Evolutionary conservation across 148 eudicot species (phyloP).

Genomic region (Linanthus parryae): DNA sequence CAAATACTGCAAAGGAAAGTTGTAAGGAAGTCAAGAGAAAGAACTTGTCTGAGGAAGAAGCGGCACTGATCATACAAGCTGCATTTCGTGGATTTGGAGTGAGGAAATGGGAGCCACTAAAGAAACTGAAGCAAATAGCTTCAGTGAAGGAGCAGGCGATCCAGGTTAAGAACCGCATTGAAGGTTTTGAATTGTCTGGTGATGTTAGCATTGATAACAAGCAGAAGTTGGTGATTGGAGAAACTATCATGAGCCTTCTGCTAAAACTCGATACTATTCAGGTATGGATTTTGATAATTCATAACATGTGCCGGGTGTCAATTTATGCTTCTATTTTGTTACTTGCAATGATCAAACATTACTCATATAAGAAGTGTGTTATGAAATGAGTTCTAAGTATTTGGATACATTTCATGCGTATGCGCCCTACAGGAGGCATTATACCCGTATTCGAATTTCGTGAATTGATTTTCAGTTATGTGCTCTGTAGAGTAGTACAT

Average conservation of each 20-base stretch:
- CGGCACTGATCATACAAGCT: conserved; percentile 57
- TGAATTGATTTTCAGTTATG: background rate
- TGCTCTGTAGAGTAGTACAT: no score
- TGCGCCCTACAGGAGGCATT: no score
- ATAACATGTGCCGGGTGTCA: no score
- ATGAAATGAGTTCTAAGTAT: no score
- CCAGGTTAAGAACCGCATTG: conserved; percentile 25
- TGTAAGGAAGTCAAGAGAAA: conserved; percentile 10
- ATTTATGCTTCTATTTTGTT: no score
- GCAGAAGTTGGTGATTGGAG: conserved; percentile 39
- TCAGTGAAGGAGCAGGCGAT: conserved; percentile 29
- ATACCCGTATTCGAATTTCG: no score
- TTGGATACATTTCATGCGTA: no score
- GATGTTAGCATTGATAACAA: conserved; percentile 16
- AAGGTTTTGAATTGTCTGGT: conserved; percentile 32
- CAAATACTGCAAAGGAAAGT: no score
- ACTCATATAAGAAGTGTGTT: no score
- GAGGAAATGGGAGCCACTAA: conserved; percentile 58
- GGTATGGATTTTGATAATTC: no score
- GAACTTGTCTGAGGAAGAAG: conserved; percentile 48
- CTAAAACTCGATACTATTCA: conserved; percentile 70
- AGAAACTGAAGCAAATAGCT: conserved; percentile 61
- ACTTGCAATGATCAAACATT: no score
- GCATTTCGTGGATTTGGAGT: conserved; percentile 62
- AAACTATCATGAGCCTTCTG: conserved; percentile 61